A percentile compares a stretch with the other conserved stretches of the same genome.
phyloP scores from a whole-genome alignment of 768 basidiomycete genomes.

The Trametes gibbosa region DNA sequence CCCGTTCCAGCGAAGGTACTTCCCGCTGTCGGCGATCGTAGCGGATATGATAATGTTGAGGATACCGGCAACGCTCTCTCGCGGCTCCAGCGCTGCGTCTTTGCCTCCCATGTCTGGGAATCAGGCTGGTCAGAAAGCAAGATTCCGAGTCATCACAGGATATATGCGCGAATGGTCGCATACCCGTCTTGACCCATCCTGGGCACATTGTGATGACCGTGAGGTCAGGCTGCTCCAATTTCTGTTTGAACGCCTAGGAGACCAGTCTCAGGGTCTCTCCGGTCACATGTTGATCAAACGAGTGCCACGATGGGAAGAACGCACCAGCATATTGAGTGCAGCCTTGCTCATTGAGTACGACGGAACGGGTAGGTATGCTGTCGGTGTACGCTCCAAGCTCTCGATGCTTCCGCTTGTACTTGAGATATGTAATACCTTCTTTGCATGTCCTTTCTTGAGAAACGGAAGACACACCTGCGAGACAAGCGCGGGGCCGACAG shows the following conservation, averaged over 20 bases:
- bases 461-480: constrained; percentile 33
- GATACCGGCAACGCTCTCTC: constrained; percentile 8
- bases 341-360: constrained; percentile 13
- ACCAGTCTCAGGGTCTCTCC: neutral
- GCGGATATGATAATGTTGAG: constrained; percentile 6
- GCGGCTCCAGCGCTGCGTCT: constrained; percentile 8
- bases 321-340: constrained; percentile 26
- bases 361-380: no score
- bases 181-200: constrained; percentile 21
- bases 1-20: constrained; percentile 13
- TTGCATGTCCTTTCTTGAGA: constrained; percentile 30
- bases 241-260: constrained; percentile 20
- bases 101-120: constrained; percentile 16
- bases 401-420: neutral
- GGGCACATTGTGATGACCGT: constrained; percentile 13
- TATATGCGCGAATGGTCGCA: neutral
- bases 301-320: neutral
- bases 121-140: neutral
- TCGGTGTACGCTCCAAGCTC: neutral
- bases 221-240: constrained; percentile 12
- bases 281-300: neutral
- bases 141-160: neutral
- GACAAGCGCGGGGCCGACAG: constrained; percentile 36
- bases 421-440: constrained; percentile 35
- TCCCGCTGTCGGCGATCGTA: constrained; percentile 6